Percentiles rank a stretch among this genome's conserved stretches.
Evolutionary conservation across 768 basidiomycete genomes (phyloP).

Genomic region (Podaxis sp.): DNA sequence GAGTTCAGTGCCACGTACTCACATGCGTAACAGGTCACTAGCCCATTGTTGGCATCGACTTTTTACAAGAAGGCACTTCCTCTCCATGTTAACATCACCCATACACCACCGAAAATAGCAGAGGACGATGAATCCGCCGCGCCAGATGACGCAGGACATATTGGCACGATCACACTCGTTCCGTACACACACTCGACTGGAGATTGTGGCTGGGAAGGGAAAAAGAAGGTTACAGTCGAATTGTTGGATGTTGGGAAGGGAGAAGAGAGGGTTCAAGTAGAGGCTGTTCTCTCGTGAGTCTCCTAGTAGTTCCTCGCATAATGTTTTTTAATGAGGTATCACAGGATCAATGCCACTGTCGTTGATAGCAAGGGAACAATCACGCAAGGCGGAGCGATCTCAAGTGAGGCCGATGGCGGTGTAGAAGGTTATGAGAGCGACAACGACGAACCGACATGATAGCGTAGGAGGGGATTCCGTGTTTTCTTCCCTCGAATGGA

Average conservation of each 20-base stretch:
- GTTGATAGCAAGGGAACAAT: slow-evolving; percentile 62
- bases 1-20: not conserved
- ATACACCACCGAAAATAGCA: slow-evolving; percentile 48
- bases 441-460: slow-evolving; percentile 1
- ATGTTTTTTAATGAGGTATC: slow-evolving; percentile 3
- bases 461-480: not conserved
- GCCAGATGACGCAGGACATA: slow-evolving; percentile 56
- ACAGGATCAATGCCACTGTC: slow-evolving; percentile 76
- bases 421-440: slow-evolving; percentile 13
- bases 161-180: slow-evolving; percentile 54
- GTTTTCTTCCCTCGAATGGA: not conserved
- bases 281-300: slow-evolving; percentile 73
- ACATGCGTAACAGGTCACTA: slow-evolving; percentile 27
- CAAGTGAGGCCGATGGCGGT: slow-evolving; percentile 6
- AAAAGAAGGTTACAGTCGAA: slow-evolving; percentile 65
- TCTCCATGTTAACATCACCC: slow-evolving; percentile 65
- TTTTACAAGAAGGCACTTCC: slow-evolving; percentile 72
- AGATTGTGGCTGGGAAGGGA: slow-evolving; percentile 86
- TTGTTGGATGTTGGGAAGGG: slow-evolving; percentile 50
- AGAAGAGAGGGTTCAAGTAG: slow-evolving; percentile 62
- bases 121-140: slow-evolving; percentile 26
- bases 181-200: slow-evolving; percentile 70
- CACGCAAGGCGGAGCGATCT: slow-evolving; percentile 23
- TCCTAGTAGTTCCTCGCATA: not conserved
- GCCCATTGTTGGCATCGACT: slow-evolving; percentile 42